These are phyloP conservation scores for Heritiera fomes DNA, from an alignment of 345 rosid genomes.

Conservation along the genomic window DNA sequence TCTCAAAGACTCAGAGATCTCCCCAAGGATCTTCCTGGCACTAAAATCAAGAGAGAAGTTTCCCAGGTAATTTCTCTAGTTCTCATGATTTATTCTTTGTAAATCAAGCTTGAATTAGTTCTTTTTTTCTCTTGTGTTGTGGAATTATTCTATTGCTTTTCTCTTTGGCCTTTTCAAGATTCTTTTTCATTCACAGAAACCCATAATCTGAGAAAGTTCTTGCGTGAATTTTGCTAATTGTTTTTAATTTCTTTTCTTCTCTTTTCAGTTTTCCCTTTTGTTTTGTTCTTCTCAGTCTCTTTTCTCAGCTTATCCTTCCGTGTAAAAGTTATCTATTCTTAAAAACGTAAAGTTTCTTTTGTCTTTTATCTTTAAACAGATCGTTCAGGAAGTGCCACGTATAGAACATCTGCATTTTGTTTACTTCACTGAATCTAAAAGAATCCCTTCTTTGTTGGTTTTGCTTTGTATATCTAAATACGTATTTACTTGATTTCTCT, in stretches of 20 bases:
- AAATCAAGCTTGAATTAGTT: background rate
- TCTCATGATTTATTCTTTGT: background rate
- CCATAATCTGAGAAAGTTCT: background rate
- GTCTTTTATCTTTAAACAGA: background rate
- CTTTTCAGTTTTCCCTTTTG: background rate
- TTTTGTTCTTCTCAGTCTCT: background rate
- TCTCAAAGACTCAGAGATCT: constrained; percentile 70
- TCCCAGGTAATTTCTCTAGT: constrained; percentile 45
- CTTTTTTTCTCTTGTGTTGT: background rate
- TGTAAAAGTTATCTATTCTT: background rate
- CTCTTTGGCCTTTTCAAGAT: background rate
- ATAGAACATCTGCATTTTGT: background rate
- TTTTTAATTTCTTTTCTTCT: background rate
- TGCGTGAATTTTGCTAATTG: background rate
- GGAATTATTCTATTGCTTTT: background rate
- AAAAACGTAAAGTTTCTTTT: background rate
- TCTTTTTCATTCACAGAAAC: background rate
- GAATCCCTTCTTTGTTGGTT: background rate
- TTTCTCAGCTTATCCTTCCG: background rate
- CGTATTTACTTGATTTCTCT: background rate
- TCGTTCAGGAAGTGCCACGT: background rate
- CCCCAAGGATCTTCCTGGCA: constrained; percentile 62
- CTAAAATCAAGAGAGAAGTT: constrained; percentile 64
- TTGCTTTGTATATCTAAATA: constrained; percentile 4
- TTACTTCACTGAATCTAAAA: background rate